Base-by-base conservation (phyloP, 2,329 filamentous ascomycete genomes). In the Pseudocercospora macadamiae region DNA sequence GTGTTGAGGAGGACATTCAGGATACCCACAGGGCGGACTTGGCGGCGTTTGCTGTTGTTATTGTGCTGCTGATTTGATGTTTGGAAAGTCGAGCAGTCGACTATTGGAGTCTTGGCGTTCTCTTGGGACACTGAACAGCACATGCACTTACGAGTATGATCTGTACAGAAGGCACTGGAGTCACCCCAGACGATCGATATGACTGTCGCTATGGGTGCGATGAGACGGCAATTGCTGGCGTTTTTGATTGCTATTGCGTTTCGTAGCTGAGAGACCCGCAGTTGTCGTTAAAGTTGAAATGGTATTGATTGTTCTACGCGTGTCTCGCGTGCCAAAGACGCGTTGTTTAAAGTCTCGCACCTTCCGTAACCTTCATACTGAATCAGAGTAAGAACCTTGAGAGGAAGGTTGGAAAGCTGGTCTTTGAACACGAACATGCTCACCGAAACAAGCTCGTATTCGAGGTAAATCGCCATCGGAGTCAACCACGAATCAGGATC, bases 1-100 rank as follows among this genome's bases (percentile, higher is more conserved):
- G 47, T 34, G 47, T 16, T 23, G 32, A 34, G 26, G n/a, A n/a
- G n/a, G n/a, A n/a, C n/a, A 32, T 16, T 23, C 47, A 34, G 47
- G 47, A 49, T 49, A 49, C 42, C 42, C 42, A 47, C 23, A 14
- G 42, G n/a, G 42, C 42, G 21, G 42, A 18, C 26, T 47, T 47
- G 21, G 23, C n/a, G 42, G 42, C 42, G 42, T 47, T 47, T 23
- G 14, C 9, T 26, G 4, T 47, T 12, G 28, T 26, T 23, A 14
- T n/a, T 9, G n/a, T 25, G 21, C 23, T 14, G 42, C n/a, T 47
- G 42, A 23, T 25, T 14, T 21, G 9, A 47, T 47, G 19, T 14
- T 42, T 42, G 37, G 23, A 26, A 16, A 25, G 42, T 19, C 23
- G 19, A 47, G 12, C 12, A 32, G 28, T 32, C 12, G 28, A 32